Base-by-base conservation (phyloP, 257 asterid species). In the Ilex asprella region DNA sequence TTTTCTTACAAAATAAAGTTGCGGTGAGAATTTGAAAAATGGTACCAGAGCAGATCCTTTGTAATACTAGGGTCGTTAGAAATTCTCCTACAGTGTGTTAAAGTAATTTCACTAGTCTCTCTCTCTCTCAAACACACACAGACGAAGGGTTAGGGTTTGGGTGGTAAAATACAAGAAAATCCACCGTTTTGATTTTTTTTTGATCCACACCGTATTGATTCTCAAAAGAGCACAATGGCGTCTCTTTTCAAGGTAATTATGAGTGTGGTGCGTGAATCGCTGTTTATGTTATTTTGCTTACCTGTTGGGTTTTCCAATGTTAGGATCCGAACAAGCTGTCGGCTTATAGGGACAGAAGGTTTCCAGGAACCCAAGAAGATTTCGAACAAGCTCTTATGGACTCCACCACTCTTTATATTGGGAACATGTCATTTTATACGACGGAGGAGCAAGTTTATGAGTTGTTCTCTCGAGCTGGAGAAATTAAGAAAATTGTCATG, bases 391-490 rank as follows among this genome's bases (percentile, higher is more conserved):
- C 97, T 49, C 80, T 92, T 55, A 75, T 63, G 64, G 82, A 73
- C 51, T 87, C 96, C 11, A 76, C 82, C 2, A 92, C 97, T n/a
- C 80, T 87, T 53, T 92, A 92, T 59, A 73, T 83, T 6, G 99
- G 97, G 73, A 92, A 93, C 70, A 85, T 93, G 96, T 93, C 97
- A 16, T 92, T 93, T 73, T 93, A 93, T 63, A 85, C 99, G 0
- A 93, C 99, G 3, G 99, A 93, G 81, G 99, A 93, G 86, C 99
- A 93, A 73, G 92, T 89, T 58, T 93, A 87, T 35, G 99, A 93
- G 86, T 69, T 93, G 54, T 89, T 93, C 73, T 70, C 92, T 10
- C 84, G 97, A 46, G 87, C 99, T 13, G 99, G 99, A 53, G 99
- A 92, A 87, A 76, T 92, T 58, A 92, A 85, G 65, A 89, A 85